Evolutionary conservation across 2,329 filamentous ascomycete genomes (phyloP).

Genomic region (Nothophoma quercina): DNA sequence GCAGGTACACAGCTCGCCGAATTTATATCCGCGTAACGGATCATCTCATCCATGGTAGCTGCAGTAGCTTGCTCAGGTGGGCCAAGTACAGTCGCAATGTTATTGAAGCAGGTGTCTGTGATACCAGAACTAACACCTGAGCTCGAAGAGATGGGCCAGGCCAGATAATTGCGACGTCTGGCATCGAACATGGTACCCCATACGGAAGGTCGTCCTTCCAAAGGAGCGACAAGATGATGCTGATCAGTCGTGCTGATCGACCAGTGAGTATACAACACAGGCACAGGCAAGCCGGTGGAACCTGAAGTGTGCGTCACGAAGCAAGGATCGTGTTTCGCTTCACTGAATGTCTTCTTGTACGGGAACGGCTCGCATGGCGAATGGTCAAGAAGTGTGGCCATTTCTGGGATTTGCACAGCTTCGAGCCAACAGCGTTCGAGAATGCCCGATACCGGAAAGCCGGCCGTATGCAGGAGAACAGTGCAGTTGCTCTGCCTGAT

Average conservation of each 20-base stretch:
- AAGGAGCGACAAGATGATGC: slow-evolving; percentile 27
- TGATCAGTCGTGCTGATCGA: slow-evolving; percentile 24
- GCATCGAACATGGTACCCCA: slow-evolving; percentile 20
- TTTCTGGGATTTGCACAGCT: slow-evolving; percentile 34
- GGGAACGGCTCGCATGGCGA: slow-evolving; percentile 25
- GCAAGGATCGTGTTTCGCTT: slow-evolving; percentile 41
- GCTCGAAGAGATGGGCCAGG: slow-evolving; percentile 30
- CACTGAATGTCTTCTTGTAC: slow-evolving; percentile 38
- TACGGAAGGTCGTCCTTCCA: slow-evolving; percentile 29
- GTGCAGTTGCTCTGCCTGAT: slow-evolving; percentile 36
- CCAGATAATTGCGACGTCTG: slow-evolving; percentile 25
- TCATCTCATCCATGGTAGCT: slow-evolving; percentile 24
- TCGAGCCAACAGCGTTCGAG: slow-evolving; percentile 35
- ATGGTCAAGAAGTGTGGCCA: slow-evolving; percentile 33
- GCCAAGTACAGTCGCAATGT: slow-evolving; percentile 28
- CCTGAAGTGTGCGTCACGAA: slow-evolving; percentile 49
- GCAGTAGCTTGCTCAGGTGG: slow-evolving; percentile 25
- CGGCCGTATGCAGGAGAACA: slow-evolving; percentile 36
- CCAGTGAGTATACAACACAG: slow-evolving; percentile 43
- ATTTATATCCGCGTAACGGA: slow-evolving; percentile 30
- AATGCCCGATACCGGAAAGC: slow-evolving; percentile 31
- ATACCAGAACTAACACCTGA: slow-evolving; percentile 27
- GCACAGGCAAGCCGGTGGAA: slow-evolving; percentile 49
- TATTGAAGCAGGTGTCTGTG: slow-evolving; percentile 23
- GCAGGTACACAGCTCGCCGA: slow-evolving; percentile 25